A percentile compares a stretch with the other conserved stretches of the same genome.
Conservation (phyloP, 1,139 yeast species). For the Meyerozyma smithsonii region DNA sequence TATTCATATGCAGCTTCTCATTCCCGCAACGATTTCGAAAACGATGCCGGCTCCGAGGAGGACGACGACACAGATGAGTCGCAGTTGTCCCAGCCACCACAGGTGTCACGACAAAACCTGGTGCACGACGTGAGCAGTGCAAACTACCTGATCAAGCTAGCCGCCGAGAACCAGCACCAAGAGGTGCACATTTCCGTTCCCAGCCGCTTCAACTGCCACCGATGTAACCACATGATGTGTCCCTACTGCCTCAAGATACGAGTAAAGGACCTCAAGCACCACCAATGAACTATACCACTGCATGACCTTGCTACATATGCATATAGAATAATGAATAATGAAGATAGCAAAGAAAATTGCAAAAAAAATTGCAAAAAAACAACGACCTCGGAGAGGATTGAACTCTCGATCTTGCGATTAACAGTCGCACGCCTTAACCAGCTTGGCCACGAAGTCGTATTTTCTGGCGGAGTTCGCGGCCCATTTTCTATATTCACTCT, state of each 20-base stretch:
- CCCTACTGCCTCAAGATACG: conserved; percentile 48
- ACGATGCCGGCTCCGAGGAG: conserved; percentile 1
- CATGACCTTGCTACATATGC: background rate
- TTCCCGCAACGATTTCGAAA: conserved; percentile 1
- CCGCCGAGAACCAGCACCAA: conserved; percentile 1
- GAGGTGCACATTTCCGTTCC: conserved; percentile 13
- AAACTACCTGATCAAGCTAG: conserved; percentile 3
- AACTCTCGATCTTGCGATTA: conserved; percentile 6
- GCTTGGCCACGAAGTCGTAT: conserved; percentile 13
- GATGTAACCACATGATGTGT: conserved; percentile 52
- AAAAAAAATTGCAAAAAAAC: background rate
- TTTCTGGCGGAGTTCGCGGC: conserved; percentile 1
- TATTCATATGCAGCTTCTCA: conserved; percentile 6
- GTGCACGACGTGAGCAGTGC: background rate
- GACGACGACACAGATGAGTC: background rate
- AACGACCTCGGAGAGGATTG: conserved; percentile 6
- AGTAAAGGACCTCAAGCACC: conserved; percentile 23
- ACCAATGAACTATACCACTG: background rate
- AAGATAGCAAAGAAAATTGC: background rate
- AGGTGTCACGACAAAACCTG: conserved; percentile 1
- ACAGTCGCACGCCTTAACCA: conserved; percentile 9
- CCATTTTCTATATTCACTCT: background rate
- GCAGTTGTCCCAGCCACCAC: background rate
- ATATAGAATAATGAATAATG: conserved; percentile 1
- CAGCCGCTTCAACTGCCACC: conserved; percentile 39